Percentiles rank a stretch among this genome's conserved stretches.
These are phyloP conservation scores for Ophiostoma ips DNA, from an alignment of 2,329 filamentous ascomycete species.

Conservation along the genomic window DNA sequence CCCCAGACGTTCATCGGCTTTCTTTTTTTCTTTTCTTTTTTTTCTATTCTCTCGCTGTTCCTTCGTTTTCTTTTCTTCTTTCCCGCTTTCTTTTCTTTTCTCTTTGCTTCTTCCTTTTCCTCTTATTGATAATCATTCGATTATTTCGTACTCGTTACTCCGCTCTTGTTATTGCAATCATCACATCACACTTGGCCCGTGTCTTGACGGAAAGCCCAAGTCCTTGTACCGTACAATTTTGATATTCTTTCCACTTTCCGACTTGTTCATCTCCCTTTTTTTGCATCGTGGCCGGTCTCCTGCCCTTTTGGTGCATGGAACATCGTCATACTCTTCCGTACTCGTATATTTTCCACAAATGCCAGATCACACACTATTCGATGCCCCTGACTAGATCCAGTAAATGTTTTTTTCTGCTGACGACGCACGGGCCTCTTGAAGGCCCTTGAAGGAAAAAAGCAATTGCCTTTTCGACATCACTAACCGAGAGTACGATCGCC, in stretches of 20 bases:
- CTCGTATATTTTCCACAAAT: background rate
- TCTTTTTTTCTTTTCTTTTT: background rate
- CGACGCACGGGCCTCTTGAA: slow-evolving; percentile 5
- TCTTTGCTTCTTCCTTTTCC: too few species aligned
- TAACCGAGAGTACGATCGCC: background rate
- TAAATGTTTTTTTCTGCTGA: slow-evolving; percentile 5
- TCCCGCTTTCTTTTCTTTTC: too few species aligned
- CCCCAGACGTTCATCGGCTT: background rate
- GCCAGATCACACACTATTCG: background rate
- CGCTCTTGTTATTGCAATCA: too few species aligned
- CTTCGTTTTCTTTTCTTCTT: background rate
- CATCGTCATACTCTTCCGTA: too few species aligned
- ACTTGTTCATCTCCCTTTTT: background rate
- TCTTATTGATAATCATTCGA: too few species aligned
- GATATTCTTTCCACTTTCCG: background rate
- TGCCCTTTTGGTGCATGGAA: background rate
- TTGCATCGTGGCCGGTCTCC: background rate
- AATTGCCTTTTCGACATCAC: background rate
- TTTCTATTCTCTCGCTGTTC: background rate
- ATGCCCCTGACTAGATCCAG: slow-evolving; percentile 1
- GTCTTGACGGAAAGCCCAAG: too few species aligned
- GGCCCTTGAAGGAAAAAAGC: background rate
- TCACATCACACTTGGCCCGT: too few species aligned
- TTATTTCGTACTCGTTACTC: too few species aligned
- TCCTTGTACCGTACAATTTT: background rate